Evolutionary conservation across 2,329 filamentous ascomycete species (phyloP), one percentile per base, ranked within the genome.

Genomic region (Colletotrichum shisoi): DNA sequence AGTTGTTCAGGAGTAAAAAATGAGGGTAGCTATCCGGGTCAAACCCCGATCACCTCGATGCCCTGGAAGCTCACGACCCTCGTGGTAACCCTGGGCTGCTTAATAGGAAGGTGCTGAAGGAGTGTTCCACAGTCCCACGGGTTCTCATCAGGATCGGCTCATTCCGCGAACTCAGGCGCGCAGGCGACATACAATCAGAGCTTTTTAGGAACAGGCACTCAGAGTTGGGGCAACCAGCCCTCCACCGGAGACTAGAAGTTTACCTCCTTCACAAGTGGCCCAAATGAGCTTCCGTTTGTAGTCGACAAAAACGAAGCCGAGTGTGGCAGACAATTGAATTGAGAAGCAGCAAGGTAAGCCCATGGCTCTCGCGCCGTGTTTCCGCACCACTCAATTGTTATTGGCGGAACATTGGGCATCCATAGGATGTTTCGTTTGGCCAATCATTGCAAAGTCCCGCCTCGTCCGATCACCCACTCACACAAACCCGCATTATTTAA

Each of bases 61-160:
- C 8, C 31, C 31, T 34, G 31, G n/a, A 31, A 34, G 17, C 27
- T 27, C 7, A 34, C 11, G 21, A 57, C 40, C 37, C 44, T 8
- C n/a, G 51, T n/a, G 12, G 19, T 27, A 15, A 40, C 46, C 57
- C 42, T 13, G 21, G 17, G 42, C 49, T 42, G 42, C n/a, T 11
- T 40, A 9, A 9, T 34, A 11, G 21, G 7, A 48, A 46, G 42
- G 27, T 12, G 42, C 21, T 31, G 39, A 17, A 46, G 40, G 42
- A 27, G 9, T 15, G 63, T 21, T 58, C 57, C 52, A 67, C 46
- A 19, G 58, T 52, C 27, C 63, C 53, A 58, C 60, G 48, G 52
- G 63, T 52, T 45, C 17, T 24, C 15, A 53, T 17, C 27, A 15
- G 40, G 27, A n/a, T 13, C 11, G 12, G 44, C 13, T 21, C 9